Conservation (phyloP, 73 alveolate genomes). For the Blepharisma stoltei region DNA sequence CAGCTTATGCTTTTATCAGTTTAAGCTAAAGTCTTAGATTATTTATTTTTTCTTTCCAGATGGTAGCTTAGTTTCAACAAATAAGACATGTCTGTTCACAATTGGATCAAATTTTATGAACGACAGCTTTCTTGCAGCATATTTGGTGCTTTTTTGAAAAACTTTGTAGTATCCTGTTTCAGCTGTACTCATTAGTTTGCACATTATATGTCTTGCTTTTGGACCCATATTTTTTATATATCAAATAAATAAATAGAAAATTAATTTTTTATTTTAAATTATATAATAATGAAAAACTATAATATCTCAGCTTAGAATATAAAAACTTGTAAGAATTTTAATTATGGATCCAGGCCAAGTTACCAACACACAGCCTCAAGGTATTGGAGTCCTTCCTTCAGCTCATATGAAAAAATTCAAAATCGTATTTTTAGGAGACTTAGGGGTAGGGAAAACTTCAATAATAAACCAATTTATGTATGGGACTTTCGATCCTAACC, state of each 20-base stretch:
- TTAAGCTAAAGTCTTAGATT: no score
- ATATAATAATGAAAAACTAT: no score
- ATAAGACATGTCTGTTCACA: slow-evolving; percentile 51
- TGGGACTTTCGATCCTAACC: slow-evolving; percentile 70
- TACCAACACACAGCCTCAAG: no score
- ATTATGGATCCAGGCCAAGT: no score
- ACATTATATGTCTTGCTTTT: slow-evolving; percentile 23
- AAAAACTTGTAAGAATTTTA: no score
- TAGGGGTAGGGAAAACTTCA: slow-evolving; percentile 74
- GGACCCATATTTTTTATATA: no score
- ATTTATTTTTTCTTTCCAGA: slow-evolving; percentile 4
- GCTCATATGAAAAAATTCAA: slow-evolving; percentile 46
- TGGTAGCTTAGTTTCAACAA: slow-evolving; percentile 42
- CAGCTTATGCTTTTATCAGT: no score
- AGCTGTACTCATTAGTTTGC: slow-evolving; percentile 44
- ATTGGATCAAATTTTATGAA: slow-evolving; percentile 52
- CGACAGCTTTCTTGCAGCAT: slow-evolving; percentile 47
- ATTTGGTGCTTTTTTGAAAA: slow-evolving; percentile 52
- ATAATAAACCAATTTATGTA: slow-evolving; percentile 65
- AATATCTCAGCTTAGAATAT: no score
- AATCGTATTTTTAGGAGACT: slow-evolving; percentile 69
- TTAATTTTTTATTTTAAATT: no score
- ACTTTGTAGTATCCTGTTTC: slow-evolving; percentile 54
- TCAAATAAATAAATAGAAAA: no score
- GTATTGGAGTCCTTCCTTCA: slow-evolving; percentile 38